Evolutionary conservation across 192 early-diverging fungal genomes (phyloP).

Genomic region (Coemansia sp.): DNA sequence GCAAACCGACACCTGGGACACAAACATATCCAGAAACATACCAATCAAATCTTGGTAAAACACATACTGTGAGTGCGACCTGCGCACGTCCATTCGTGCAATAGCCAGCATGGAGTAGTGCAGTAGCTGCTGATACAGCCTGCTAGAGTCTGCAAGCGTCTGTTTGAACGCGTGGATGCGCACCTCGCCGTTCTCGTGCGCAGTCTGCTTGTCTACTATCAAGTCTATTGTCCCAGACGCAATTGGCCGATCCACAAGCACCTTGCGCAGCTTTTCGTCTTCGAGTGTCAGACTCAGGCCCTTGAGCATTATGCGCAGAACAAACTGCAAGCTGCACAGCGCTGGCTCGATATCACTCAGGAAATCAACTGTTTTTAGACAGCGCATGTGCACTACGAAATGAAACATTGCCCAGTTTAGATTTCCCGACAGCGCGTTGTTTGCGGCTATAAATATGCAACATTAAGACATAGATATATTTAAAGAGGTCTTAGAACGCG

Average conservation of each 20-base stretch:
- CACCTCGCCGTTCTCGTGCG: slow-evolving; percentile 35
- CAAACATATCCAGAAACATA: slow-evolving; percentile 29
- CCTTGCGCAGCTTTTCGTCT: slow-evolving; percentile 14
- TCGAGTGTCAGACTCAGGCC: slow-evolving; percentile 22
- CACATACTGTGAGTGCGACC: slow-evolving; percentile 14
- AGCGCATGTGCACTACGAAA: slow-evolving; percentile 40
- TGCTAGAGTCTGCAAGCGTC: slow-evolving; percentile 31
- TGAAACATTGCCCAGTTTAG: slow-evolving; percentile 50
- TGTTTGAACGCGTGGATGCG: slow-evolving; percentile 37
- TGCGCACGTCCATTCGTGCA: slow-evolving; percentile 30
- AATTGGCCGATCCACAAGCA: slow-evolving; percentile 29
- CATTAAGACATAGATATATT: not conserved
- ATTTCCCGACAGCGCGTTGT: slow-evolving; percentile 42
- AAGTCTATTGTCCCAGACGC: slow-evolving; percentile 32
- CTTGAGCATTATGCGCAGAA: slow-evolving; percentile 33
- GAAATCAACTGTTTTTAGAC: slow-evolving; percentile 50
- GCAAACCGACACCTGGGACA: slow-evolving; percentile 17
- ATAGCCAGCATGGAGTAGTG: slow-evolving; percentile 35
- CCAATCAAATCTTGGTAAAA: slow-evolving; percentile 31
- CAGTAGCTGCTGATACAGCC: slow-evolving; percentile 31
- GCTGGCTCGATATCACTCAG: slow-evolving; percentile 28
- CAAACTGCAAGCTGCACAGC: slow-evolving; percentile 35
- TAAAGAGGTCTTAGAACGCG: not conserved
- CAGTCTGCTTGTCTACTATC: slow-evolving; percentile 32
- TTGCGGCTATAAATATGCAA: slow-evolving; percentile 25